These are phyloP conservation scores for Aureobasidium pullulans DNA, from an alignment of 2,329 filamentous ascomycete genomes.

Conservation along the genomic window DNA sequence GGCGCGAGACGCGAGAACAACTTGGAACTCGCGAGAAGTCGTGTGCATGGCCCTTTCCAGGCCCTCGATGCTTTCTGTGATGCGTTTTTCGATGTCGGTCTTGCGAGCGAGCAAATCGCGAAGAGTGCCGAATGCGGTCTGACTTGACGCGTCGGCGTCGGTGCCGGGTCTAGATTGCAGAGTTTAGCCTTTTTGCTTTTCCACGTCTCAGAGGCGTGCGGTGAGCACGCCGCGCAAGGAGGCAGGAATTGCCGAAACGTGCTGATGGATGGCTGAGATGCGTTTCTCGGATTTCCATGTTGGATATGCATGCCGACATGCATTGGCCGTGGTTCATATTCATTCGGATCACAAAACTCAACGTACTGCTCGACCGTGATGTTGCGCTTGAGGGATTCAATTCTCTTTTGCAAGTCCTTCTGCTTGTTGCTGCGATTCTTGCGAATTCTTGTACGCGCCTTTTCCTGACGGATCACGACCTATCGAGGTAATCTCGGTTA, in stretches of 20 bases:
- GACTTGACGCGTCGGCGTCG: neutral
- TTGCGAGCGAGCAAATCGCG: constrained; percentile 1
- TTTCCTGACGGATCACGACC: neutral
- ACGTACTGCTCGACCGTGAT: neutral
- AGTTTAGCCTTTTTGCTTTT: neutral
- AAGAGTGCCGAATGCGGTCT: neutral
- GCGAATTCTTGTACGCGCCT: neutral
- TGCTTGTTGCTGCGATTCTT: neutral
- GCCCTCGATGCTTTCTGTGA: neutral
- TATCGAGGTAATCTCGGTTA: neutral
- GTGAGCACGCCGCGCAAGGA: neutral
- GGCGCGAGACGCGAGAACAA: neutral
- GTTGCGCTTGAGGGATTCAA: neutral
- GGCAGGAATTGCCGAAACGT: neutral
- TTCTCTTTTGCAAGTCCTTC: neutral
- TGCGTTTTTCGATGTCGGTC: neutral
- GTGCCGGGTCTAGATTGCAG: neutral
- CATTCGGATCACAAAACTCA: neutral
- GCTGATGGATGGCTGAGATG: neutral
- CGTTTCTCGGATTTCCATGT: neutral
- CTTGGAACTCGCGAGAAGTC: neutral
- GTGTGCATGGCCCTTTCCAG: constrained; percentile 6
- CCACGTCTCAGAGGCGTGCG: neutral
- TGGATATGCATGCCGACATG: neutral
- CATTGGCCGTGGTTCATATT: too few species aligned